Conservation (phyloP, 306 rosid genomes). For the Inga laurina region DNA sequence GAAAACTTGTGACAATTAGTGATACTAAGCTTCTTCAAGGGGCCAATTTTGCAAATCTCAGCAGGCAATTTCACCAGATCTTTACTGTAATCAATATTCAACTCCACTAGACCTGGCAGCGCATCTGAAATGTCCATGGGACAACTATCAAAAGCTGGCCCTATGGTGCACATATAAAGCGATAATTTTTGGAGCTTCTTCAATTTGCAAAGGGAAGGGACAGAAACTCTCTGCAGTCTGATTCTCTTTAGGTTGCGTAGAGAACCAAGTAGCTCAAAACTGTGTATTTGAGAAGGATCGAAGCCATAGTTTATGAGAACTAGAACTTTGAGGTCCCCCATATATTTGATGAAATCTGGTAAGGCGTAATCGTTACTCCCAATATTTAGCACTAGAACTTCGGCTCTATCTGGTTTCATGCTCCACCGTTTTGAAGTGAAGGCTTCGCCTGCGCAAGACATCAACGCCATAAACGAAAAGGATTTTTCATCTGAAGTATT, state of each 20-base stretch:
- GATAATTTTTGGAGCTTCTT: conserved; percentile 43
- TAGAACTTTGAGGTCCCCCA: conserved; percentile 57
- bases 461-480: neutral
- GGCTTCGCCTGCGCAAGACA: conserved; percentile 57
- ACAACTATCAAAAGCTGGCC: neutral
- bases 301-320: conserved; percentile 52
- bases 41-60: neutral
- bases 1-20: neutral
- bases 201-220: conserved; percentile 38
- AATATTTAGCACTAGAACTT: conserved; percentile 64
- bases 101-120: neutral
- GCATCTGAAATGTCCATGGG: neutral
- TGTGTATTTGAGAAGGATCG: conserved; percentile 40
- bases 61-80: neutral
- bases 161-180: conserved; percentile 2
- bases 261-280: conserved; percentile 41
- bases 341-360: conserved; percentile 45
- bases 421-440: conserved; percentile 53
- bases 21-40: neutral
- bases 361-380: conserved; percentile 43
- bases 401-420: conserved; percentile 50
- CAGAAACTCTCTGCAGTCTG: conserved; percentile 52
- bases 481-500: neutral
- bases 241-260: conserved; percentile 52
- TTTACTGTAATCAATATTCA: neutral